Evolutionary conservation across 176 grass and related monocot genomes (phyloP), one percentile per base, ranked within the genome.

Genomic region (Oryza meridionalis): DNA sequence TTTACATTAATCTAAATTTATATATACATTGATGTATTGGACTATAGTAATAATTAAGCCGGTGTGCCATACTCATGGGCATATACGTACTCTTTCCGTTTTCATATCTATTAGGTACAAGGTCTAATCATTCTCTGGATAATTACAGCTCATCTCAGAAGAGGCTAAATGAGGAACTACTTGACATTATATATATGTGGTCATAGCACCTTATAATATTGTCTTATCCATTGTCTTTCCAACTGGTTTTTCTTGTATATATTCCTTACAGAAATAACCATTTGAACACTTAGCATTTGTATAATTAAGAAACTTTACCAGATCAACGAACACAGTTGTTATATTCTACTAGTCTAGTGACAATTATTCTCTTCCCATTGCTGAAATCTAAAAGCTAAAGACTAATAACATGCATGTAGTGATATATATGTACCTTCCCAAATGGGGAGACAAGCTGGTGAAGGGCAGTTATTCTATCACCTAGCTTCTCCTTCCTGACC

Each of bases 381-480:
- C 15, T 32, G 21, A 67, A 62, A 72, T 21, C 3, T 29, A 81
- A 13, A 46, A 46, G 29, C 19, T 58, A 72, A 8, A 45, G 47
- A 16, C 81, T 83, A 35, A 35, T 35, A 65, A 49, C 72, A 83
- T 1, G 40, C 70, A 55, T 85, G 65, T 4, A 38, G 24, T 40
- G 6, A 33, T 63, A 74, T 63, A 74, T 55, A n/a, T 49, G 77
- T 95, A 98, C 96, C 96, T 98, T 98, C 63, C 93, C 96, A 87
- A 98, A 98, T 73, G 96, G 96, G 66, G 91, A 95, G 87, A 98
- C 96, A 77, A 98, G 80, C 91, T 98, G 96, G 76, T 98, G 96
- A 75, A 98, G 91, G 26, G 96, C 93, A 80, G 96, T 95, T 85
- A 98, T 93, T 90, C 96, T 93, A 88, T 98, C 96, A 66, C 96